These are phyloP conservation scores for Aspergillus oerlinghausenensis DNA, from an alignment of 2,329 filamentous ascomycete genomes.

Conservation along the genomic window DNA sequence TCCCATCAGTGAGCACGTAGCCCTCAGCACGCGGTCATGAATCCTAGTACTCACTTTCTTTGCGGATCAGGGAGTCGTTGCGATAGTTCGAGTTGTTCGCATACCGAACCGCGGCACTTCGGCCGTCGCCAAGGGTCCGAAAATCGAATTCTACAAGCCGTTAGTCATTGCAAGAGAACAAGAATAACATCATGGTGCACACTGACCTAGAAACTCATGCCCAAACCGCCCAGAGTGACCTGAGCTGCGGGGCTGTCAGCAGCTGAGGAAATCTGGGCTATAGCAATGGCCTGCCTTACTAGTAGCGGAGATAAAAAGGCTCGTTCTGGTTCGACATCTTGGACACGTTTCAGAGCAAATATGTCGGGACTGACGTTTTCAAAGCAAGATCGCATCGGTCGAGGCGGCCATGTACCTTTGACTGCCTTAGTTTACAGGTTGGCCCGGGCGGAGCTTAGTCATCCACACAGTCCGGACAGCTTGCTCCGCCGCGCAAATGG, in stretches of 20 bases:
- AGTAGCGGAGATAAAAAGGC: slow-evolving; percentile 94
- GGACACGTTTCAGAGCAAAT: slow-evolving; percentile 14
- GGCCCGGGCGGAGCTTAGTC: slow-evolving; percentile 35
- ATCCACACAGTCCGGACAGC: slow-evolving; percentile 41
- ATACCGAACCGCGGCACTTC: slow-evolving; percentile 90
- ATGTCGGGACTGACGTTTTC: slow-evolving; percentile 2
- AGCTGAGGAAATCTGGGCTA: slow-evolving; percentile 36
- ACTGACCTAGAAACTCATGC: slow-evolving; percentile 89
- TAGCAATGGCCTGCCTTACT: slow-evolving; percentile 57
- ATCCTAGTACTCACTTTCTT: slow-evolving; percentile 74
- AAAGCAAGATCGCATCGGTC: slow-evolving; percentile 5
- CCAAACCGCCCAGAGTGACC: slow-evolving; percentile 96
- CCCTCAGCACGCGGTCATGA: not conserved
- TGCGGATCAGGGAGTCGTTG: slow-evolving; percentile 96
- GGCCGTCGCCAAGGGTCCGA: slow-evolving; percentile 82
- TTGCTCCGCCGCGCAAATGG: slow-evolving; percentile 37
- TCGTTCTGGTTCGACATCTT: slow-evolving; percentile 67
- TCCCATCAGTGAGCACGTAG: slow-evolving; percentile 15
- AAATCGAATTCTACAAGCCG: slow-evolving; percentile 80
- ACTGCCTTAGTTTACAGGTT: slow-evolving; percentile 12
- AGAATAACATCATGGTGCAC: not conserved
- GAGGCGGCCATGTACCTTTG: slow-evolving; percentile 6
- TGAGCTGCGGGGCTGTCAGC: slow-evolving; percentile 60
- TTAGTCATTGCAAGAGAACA: slow-evolving; percentile 22
- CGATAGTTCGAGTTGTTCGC: slow-evolving; percentile 99